Percentiles rank a stretch among this genome's conserved stretches.
These are phyloP conservation scores for Penicillium sp. DNA, from an alignment of 2,329 filamentous ascomycete genomes.

Conservation along the genomic window DNA sequence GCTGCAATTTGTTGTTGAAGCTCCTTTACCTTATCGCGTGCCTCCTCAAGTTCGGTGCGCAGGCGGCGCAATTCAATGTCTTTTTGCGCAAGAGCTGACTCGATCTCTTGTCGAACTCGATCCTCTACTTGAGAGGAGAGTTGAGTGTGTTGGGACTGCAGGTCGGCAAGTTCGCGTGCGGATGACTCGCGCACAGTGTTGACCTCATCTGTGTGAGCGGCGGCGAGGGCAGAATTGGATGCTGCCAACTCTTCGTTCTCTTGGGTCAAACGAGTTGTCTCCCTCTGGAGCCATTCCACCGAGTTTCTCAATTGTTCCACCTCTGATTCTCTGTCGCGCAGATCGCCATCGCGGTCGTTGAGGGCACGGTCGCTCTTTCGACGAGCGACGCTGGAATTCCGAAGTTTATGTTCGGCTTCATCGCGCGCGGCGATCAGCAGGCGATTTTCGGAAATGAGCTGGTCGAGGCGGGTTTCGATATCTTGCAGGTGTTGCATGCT, in stretches of 20 bases:
- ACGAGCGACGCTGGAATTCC: constrained; percentile 54
- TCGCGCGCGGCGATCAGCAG: constrained; percentile 70
- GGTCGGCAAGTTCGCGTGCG: constrained; percentile 66
- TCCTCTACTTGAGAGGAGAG: constrained; percentile 63
- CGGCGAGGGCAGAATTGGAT: constrained; percentile 72
- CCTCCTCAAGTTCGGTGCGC: constrained; percentile 72
- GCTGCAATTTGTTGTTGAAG: constrained; percentile 61
- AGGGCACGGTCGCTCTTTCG: constrained; percentile 57
- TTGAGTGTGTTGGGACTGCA: constrained; percentile 62
- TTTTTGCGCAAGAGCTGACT: constrained; percentile 70
- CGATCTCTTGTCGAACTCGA: constrained; percentile 61
- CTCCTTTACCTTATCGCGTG: constrained; percentile 60
- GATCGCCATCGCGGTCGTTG: constrained; percentile 64
- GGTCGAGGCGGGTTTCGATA: constrained; percentile 80
- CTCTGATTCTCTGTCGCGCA: constrained; percentile 81
- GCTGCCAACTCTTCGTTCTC: constrained; percentile 77
- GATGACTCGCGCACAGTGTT: constrained; percentile 64
- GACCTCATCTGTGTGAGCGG: constrained; percentile 70
- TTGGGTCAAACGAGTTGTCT: constrained; percentile 76
- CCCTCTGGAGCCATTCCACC: constrained; percentile 75
- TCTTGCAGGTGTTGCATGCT: constrained; percentile 93
- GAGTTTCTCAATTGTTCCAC: constrained; percentile 79
- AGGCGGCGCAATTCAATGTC: constrained; percentile 79
- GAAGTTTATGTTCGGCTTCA: constrained; percentile 65
- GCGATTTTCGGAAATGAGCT: constrained; percentile 81